Evolutionary conservation across 2,329 filamentous ascomycete species (phyloP).

Genomic region (Grosmannia clavigera): DNA sequence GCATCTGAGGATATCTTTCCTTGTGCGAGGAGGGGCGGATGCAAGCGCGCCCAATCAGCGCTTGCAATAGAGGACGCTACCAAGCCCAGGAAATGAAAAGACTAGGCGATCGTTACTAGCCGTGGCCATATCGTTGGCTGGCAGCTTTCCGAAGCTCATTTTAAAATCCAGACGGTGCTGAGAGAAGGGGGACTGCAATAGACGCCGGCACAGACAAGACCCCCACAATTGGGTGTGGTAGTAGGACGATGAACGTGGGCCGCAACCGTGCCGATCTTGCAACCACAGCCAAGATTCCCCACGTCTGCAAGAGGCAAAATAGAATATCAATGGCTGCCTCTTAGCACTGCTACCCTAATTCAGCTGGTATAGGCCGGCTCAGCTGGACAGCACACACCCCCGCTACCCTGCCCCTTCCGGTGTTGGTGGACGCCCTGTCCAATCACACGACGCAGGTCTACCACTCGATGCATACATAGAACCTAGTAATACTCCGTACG

Average conservation of each 20-base stretch:
- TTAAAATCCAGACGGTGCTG: not conserved
- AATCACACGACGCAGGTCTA: not conserved
- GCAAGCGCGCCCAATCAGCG: not conserved
- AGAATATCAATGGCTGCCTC: not conserved
- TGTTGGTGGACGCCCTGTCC: not conserved
- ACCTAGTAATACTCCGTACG: not conserved
- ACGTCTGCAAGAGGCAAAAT: not conserved
- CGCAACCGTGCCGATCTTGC: not conserved
- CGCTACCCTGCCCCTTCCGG: not conserved
- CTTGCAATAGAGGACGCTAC: not conserved
- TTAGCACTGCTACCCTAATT: not conserved
- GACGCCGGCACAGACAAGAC: not conserved
- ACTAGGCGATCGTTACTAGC: not conserved
- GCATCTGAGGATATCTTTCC: not conserved
- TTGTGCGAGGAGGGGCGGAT: not conserved
- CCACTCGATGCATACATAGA: no score
- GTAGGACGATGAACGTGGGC: not conserved
- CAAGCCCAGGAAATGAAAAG: not conserved
- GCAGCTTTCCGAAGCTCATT: no score
- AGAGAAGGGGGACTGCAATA: not conserved
- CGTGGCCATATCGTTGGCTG: not conserved
- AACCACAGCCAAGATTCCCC: not conserved
- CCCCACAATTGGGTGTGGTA: not conserved
- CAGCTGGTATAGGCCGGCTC: constrained; percentile 6
- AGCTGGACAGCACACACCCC: constrained; percentile 8